These are phyloP conservation scores for Mycena haematopus DNA, from an alignment of 768 basidiomycete species.

Conservation along the genomic window DNA sequence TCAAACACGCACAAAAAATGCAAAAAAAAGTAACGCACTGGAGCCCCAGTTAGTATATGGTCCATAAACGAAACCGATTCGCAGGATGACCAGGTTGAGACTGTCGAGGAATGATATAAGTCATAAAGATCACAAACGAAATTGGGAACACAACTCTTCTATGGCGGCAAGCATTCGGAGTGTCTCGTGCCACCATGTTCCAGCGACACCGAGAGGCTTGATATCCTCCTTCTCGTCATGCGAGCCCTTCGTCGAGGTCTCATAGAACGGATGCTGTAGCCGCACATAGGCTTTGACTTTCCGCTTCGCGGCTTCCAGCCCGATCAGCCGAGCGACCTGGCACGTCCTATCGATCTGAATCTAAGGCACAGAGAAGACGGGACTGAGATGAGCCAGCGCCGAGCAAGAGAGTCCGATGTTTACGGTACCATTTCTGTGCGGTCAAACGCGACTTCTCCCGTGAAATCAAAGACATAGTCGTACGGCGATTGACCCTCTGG, in stretches of 20 bases:
- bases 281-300: conserved; percentile 82
- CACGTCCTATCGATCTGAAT: conserved; percentile 82
- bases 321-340: conserved; percentile 69
- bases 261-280: conserved; percentile 80
- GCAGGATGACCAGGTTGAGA: conserved; percentile 80
- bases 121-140: conserved; percentile 4
- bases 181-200: conserved; percentile 91
- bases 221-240: conserved; percentile 77
- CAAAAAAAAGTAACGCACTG: conserved; percentile 48
- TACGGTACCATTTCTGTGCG: conserved; percentile 71
- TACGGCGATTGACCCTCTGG: conserved; percentile 72
- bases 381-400: conserved; percentile 3
- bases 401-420: conserved; percentile 31
- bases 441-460: conserved; percentile 80
- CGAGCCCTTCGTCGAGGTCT: conserved; percentile 67
- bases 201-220: conserved; percentile 72
- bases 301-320: conserved; percentile 78
- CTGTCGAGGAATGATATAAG: conserved; percentile 44
- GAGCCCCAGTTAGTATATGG: conserved; percentile 79
- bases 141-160: conserved; percentile 56
- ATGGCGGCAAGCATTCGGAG: conserved; percentile 77
- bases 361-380: conserved; percentile 43
- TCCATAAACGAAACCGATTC: conserved; percentile 80
- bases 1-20: conserved; percentile 23
- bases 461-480: conserved; percentile 84